Evolutionary conservation across 257 asterid species (phyloP).

Genomic region (Lavandula angustifolia): DNA sequence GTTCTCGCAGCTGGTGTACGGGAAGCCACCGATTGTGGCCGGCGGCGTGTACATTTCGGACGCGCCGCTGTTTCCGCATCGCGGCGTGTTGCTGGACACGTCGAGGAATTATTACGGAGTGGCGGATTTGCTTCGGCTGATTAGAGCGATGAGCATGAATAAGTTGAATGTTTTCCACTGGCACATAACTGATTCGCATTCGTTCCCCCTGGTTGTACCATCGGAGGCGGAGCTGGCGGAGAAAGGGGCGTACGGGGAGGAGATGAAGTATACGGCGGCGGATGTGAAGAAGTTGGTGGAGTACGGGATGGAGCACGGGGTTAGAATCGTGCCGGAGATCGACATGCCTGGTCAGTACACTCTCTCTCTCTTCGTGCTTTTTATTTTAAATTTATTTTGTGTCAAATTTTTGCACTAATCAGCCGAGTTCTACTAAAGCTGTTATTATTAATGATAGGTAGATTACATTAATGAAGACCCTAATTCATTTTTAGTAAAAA

Average conservation of each 20-base stretch:
- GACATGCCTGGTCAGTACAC: constrained; percentile 81
- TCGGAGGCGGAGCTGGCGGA: constrained; percentile 74
- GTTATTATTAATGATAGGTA: too few species aligned
- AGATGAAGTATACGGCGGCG: constrained; percentile 70
- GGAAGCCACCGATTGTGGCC: constrained; percentile 35
- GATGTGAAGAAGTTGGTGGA: constrained; percentile 67
- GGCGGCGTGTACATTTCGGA: constrained; percentile 54
- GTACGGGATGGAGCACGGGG: constrained; percentile 73
- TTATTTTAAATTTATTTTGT: too few species aligned
- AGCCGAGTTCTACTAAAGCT: too few species aligned
- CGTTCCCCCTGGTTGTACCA: constrained; percentile 68
- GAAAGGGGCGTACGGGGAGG: constrained; percentile 66
- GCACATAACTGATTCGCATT: constrained; percentile 90
- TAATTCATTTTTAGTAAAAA: too few species aligned
- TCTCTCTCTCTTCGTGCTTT: too few species aligned
- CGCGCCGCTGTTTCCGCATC: constrained; percentile 58
- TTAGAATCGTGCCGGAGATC: constrained; percentile 86
- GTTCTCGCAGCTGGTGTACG: constrained; percentile 67
- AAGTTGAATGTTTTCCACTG: constrained; percentile 92
- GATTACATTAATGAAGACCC: too few species aligned
- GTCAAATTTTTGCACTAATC: too few species aligned
- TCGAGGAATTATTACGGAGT: constrained; percentile 64
- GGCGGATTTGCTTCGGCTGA: constrained; percentile 61
- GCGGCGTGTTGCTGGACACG: constrained; percentile 79
- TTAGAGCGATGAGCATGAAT: constrained; percentile 82